Conservation (phyloP, 1,139 yeast species). For the Scheffersomyces parashehatae region DNA sequence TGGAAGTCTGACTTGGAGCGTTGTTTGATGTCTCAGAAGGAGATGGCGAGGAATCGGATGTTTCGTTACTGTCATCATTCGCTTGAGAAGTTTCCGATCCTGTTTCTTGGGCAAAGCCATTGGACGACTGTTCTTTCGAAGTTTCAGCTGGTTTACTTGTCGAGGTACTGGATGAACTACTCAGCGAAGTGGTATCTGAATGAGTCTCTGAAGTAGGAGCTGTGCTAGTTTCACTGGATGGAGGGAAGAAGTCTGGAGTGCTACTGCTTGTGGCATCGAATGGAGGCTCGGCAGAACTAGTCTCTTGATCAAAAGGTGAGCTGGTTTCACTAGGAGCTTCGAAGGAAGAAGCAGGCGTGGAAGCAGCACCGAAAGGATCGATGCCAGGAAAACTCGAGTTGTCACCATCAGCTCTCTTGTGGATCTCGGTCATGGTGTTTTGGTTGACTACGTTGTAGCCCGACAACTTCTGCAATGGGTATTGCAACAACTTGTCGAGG, state of each 20-base stretch:
- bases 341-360: not conserved
- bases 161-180: slow-evolving; percentile 7
- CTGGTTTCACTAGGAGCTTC: no score
- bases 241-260: slow-evolving; percentile 6
- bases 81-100: not conserved
- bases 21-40: no score
- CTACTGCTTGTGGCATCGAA: slow-evolving; percentile 4
- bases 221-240: slow-evolving; percentile 11
- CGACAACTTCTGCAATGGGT: not conserved
- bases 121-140: slow-evolving; percentile 2
- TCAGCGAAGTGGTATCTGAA: not conserved
- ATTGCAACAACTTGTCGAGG: not conserved
- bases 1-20: not conserved
- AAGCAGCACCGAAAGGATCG: not conserved
- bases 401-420: slow-evolving; percentile 1
- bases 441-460: not conserved
- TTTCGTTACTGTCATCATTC: not conserved
- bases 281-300: not conserved
- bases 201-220: slow-evolving; percentile 11
- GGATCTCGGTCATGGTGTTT: not conserved
- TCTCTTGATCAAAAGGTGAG: no score
- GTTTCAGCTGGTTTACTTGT: slow-evolving; percentile 6
- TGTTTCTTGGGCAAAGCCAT: not conserved
- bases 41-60: no score
- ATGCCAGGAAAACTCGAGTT: not conserved